phyloP scores from a whole-genome alignment of 2,329 filamentous ascomycete genomes.

The Penicillium rolfsii region DNA sequence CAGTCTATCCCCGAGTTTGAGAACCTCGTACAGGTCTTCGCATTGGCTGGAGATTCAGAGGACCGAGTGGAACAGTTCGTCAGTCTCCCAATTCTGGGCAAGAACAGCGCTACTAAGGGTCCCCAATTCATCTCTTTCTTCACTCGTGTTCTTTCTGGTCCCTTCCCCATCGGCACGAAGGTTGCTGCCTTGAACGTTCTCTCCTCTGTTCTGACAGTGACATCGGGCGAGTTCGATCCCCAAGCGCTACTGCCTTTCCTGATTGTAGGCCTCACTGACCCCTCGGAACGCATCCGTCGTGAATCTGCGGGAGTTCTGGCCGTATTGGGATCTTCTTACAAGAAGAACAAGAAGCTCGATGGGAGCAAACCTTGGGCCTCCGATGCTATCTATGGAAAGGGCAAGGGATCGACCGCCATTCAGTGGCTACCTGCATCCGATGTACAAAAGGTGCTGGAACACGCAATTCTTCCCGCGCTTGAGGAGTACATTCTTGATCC shows the following conservation, averaged over 20 bases:
- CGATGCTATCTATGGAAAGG: conserved; percentile 66
- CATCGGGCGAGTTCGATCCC: conserved; percentile 63
- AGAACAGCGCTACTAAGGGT: conserved; percentile 55
- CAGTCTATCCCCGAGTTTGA: conserved; percentile 42
- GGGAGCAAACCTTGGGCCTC: conserved; percentile 59
- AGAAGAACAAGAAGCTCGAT: conserved; percentile 49
- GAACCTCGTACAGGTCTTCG: conserved; percentile 44
- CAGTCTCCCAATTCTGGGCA: conserved; percentile 44
- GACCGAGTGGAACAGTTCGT: conserved; percentile 40
- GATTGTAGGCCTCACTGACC: conserved; percentile 73
- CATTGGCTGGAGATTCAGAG: conserved; percentile 36
- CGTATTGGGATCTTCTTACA: conserved; percentile 58
- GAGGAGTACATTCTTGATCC: conserved; percentile 86
- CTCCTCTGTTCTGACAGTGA: conserved; percentile 58
- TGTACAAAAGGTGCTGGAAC: conserved; percentile 63
- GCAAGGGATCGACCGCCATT: conserved; percentile 51
- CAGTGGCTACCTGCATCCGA: conserved; percentile 64
- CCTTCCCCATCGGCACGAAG: conserved; percentile 70
- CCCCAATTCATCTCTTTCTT: conserved; percentile 77
- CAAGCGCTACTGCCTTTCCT: conserved; percentile 84
- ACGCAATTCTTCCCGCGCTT: conserved; percentile 71
- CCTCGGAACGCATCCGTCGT: conserved; percentile 73
- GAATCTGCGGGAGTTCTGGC: conserved; percentile 71
- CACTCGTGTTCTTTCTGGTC: conserved; percentile 72
- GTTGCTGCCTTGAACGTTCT: conserved; percentile 69